Conservation (phyloP, 2,329 filamentous ascomycete species). For the Cytospora piceicola region DNA sequence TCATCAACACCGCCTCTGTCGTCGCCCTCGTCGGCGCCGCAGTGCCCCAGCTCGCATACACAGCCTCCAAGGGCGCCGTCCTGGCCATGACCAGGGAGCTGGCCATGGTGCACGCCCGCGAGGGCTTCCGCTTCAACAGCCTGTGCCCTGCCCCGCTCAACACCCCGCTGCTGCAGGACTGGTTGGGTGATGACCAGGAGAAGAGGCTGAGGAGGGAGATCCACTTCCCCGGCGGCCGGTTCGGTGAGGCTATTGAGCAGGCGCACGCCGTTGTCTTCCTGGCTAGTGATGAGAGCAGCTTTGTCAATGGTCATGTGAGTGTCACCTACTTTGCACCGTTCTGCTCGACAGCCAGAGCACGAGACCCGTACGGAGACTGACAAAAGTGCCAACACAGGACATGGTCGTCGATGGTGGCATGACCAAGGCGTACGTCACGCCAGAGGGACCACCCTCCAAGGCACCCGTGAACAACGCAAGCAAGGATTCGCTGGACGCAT, state of each 20-base stretch:
- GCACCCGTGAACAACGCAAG: slow-evolving; percentile 65
- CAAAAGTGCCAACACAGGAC: slow-evolving; percentile 57
- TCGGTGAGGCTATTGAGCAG: slow-evolving; percentile 93
- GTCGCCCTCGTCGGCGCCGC: slow-evolving; percentile 86
- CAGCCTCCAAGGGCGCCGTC: slow-evolving; percentile 90
- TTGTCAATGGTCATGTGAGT: slow-evolving; percentile 69
- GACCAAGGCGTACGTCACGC: slow-evolving; percentile 85
- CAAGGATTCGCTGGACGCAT: slow-evolving; percentile 49
- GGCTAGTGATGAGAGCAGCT: slow-evolving; percentile 85
- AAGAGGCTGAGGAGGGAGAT: slow-evolving; percentile 85
- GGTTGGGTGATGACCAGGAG: slow-evolving; percentile 82
- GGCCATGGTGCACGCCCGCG: slow-evolving; percentile 88
- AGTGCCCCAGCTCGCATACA: slow-evolving; percentile 90
- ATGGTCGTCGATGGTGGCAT: slow-evolving; percentile 96
- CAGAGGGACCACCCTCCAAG: slow-evolving; percentile 59
- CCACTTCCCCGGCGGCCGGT: slow-evolving; percentile 86
- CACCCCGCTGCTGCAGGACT: slow-evolving; percentile 89
- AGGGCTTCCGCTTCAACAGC: slow-evolving; percentile 87
- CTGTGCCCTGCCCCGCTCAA: slow-evolving; percentile 91
- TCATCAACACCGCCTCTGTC: slow-evolving; percentile 92
- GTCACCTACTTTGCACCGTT: neutral
- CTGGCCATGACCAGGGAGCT: slow-evolving; percentile 87
- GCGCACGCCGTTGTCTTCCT: slow-evolving; percentile 87
- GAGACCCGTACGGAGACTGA: slow-evolving; percentile 9
- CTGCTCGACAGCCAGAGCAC: neutral